A percentile compares a stretch with the other conserved stretches of the same genome.
Evolutionary conservation across 345 rosid species (phyloP).

Genomic region (Brassica cretica): DNA sequence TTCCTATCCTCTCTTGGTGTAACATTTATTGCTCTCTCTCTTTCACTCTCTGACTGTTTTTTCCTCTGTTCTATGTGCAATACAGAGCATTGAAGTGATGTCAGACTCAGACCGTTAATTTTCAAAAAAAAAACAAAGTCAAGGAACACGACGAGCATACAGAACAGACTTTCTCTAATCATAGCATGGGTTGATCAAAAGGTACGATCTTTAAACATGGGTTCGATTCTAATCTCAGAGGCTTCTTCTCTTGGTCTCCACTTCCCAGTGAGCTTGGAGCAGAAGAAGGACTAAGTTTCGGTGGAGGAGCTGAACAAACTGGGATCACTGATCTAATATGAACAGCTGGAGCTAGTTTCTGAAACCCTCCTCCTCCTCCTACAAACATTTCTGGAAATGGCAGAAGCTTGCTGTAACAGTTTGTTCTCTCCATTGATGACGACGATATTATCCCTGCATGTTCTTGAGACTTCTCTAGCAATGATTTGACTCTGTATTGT

Average conservation of each 20-base stretch:
- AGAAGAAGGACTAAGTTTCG: not conserved
- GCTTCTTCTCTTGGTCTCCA: conserved; percentile 14
- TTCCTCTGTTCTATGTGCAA: not conserved
- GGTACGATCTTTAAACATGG: conserved; percentile 24
- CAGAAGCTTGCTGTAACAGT: conserved; percentile 39
- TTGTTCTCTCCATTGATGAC: conserved; percentile 24
- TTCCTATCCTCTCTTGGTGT: not conserved
- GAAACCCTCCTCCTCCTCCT: conserved; percentile 28
- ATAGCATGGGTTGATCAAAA: not conserved
- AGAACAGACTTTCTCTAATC: not conserved
- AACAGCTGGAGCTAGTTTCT: conserved; percentile 63
- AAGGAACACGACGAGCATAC: not conserved
- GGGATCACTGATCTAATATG: conserved; percentile 78
- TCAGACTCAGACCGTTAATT: not conserved
- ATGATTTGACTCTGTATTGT: conserved; percentile 36
- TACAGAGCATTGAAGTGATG: not conserved
- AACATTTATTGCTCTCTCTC: not conserved
- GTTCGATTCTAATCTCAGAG: conserved; percentile 11
- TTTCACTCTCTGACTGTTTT: not conserved
- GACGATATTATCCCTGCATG: conserved; percentile 17
- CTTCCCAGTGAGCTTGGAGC: not conserved
- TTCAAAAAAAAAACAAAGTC: not conserved
- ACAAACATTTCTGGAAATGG: conserved; percentile 36
- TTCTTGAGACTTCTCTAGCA: conserved; percentile 40
- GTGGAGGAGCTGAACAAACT: conserved; percentile 68